Percentiles rank a stretch among this genome's conserved stretches.
Conservation (phyloP, 148 eudicot species). For the Persicaria maculosa region DNA sequence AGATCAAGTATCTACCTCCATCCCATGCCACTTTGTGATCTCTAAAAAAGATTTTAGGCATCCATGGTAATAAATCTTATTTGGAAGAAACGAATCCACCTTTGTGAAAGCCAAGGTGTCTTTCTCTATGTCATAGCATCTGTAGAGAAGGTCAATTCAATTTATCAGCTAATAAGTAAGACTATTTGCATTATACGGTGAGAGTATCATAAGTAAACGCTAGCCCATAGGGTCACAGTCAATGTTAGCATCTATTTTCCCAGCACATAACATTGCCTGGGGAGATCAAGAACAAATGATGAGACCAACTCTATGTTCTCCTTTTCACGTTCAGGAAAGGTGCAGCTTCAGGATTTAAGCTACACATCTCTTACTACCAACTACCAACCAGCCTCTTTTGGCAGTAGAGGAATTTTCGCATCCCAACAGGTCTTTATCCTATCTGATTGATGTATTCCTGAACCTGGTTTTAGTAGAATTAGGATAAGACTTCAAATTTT, state of each 20-base stretch:
- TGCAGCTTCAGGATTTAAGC: background rate
- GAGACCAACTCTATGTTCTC: background rate
- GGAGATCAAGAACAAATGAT: background rate
- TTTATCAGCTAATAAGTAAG: background rate
- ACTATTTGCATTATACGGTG: background rate
- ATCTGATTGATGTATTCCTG: background rate
- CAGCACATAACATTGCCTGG: background rate
- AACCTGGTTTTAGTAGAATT: background rate
- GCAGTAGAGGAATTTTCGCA: background rate
- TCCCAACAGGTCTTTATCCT: background rate
- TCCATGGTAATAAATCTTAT: constrained; percentile 82
- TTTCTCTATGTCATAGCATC: constrained; percentile 81
- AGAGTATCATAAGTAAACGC: background rate
- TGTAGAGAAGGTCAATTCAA: constrained; percentile 16
- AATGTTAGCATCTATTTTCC: background rate
- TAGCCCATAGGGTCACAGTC: background rate
- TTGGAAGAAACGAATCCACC: constrained; percentile 84
- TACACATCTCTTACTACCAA: background rate
- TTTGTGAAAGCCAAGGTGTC: constrained; percentile 84
- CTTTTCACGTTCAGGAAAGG: background rate
- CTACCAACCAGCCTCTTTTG: background rate
- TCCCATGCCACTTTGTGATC: constrained; percentile 96
- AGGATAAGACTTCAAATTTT: background rate
- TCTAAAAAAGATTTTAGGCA: constrained; percentile 87
- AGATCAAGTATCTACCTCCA: constrained; percentile 50